phyloP scores from a whole-genome alignment of 108 stramenopile species.

The Pseudonitzschia delicatissima region DNA sequence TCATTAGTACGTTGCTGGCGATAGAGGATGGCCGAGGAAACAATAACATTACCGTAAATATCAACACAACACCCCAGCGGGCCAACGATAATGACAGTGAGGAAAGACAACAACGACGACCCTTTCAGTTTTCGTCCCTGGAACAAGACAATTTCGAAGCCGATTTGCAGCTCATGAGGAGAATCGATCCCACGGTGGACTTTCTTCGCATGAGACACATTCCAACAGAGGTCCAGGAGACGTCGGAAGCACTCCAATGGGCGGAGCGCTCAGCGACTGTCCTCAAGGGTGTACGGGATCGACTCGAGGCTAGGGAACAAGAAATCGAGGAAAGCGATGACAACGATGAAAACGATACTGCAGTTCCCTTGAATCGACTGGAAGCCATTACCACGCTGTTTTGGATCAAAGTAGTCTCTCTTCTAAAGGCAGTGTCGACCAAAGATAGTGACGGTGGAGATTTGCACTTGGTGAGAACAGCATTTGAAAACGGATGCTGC shows the following conservation, averaged over 20 bases:
- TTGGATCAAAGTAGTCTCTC: slow-evolving; percentile 56
- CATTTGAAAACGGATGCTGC: slow-evolving; percentile 49
- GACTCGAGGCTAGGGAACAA: slow-evolving; percentile 23
- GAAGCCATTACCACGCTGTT: slow-evolving; percentile 44
- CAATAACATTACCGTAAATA: neutral
- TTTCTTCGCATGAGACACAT: slow-evolving; percentile 80
- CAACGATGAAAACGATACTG: neutral
- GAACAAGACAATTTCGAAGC: slow-evolving; percentile 49
- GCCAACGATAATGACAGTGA: neutral
- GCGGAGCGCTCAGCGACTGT: slow-evolving; percentile 36
- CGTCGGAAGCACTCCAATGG: slow-evolving; percentile 35
- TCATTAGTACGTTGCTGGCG: slow-evolving; percentile 57
- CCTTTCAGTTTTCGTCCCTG: slow-evolving; percentile 49
- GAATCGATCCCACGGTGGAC: slow-evolving; percentile 71
- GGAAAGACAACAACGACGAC: neutral
- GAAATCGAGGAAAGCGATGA: neutral
- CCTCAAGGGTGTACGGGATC: slow-evolving; percentile 40
- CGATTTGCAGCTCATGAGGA: slow-evolving; percentile 39
- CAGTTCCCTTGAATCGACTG: slow-evolving; percentile 21
- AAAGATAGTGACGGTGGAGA: slow-evolving; percentile 13
- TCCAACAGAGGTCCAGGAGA: slow-evolving; percentile 52
- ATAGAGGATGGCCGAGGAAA: slow-evolving; percentile 45
- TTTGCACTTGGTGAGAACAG: slow-evolving; percentile 44
- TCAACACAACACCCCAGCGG: slow-evolving; percentile 4
- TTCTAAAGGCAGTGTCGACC: slow-evolving; percentile 31